Evolutionary conservation across 768 basidiomycete species (phyloP).

Genomic region (Chalciporus piperatus): DNA sequence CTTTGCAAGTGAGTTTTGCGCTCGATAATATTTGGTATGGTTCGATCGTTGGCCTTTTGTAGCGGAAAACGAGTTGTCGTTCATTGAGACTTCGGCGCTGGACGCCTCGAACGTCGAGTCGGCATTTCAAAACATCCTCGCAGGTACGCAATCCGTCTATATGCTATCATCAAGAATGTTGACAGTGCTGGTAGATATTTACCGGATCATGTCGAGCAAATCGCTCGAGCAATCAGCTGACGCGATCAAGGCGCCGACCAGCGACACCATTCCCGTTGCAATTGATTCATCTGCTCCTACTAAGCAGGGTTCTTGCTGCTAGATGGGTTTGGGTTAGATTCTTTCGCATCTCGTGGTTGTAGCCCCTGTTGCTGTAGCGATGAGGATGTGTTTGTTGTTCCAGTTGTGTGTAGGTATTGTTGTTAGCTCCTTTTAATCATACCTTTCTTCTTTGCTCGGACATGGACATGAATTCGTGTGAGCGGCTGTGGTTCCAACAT

Average conservation of each 20-base stretch:
- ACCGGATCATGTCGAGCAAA: constrained; percentile 95
- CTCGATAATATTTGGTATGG: background rate
- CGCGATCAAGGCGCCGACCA: constrained; percentile 74
- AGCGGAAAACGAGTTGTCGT: constrained; percentile 91
- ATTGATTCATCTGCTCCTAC: constrained; percentile 54
- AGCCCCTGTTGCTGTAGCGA: constrained; percentile 6
- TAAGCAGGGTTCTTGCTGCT: constrained; percentile 67
- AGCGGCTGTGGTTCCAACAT: too few relatives aligned
- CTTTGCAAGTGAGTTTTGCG: constrained; percentile 68
- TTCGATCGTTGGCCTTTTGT: constrained; percentile 4
- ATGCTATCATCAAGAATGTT: background rate
- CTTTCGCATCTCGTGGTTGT: constrained; percentile 7
- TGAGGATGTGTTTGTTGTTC: constrained; percentile 10
- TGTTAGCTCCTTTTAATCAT: constrained; percentile 5
- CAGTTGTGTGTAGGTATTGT: constrained; percentile 26
- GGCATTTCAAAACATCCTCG: constrained; percentile 96
- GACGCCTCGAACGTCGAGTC: constrained; percentile 98
- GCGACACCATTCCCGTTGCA: constrained; percentile 82
- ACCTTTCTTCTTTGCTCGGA: background rate
- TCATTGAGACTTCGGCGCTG: constrained; percentile 99
- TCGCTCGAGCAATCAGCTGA: constrained; percentile 82
- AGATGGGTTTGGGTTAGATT: constrained; percentile 7
- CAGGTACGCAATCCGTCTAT: constrained; percentile 42
- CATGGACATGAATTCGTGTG: too few relatives aligned
- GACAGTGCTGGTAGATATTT: constrained; percentile 67